Conservation (phyloP, 2,329 filamentous ascomycete species). For the Thyridium curvatum region DNA sequence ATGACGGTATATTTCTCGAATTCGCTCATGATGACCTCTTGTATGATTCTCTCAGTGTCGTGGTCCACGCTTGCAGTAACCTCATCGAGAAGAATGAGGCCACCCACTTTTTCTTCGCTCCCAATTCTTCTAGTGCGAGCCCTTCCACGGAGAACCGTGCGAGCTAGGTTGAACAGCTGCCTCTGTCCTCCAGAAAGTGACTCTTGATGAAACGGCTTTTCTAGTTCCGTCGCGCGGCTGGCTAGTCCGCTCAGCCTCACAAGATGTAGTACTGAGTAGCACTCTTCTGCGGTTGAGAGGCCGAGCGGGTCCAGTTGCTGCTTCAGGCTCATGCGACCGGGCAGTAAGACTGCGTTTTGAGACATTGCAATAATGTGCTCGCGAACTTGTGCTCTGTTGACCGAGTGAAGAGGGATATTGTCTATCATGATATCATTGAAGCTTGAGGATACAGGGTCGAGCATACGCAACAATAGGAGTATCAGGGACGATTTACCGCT, state of each 20-base stretch:
- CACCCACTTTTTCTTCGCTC: constrained; percentile 1
- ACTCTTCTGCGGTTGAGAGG: no score
- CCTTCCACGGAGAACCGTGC: constrained; percentile 2
- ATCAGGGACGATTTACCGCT: no score
- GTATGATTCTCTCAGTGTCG: constrained; percentile 24
- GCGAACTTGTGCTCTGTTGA: not conserved
- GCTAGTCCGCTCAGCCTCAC: no score
- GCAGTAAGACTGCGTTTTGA: constrained; percentile 2
- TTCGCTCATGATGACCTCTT: constrained; percentile 24
- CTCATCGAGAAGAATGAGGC: constrained; percentile 25
- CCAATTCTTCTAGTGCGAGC: not conserved
- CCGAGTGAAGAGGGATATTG: not conserved
- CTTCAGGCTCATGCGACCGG: not conserved
- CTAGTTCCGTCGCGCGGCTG: no score
- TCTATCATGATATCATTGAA: no score
- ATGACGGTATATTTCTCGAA: constrained; percentile 40
- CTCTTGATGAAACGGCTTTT: no score
- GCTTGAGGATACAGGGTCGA: no score
- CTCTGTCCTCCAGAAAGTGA: not conserved
- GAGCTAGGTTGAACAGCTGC: constrained; percentile 6
- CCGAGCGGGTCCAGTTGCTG: constrained; percentile 1
- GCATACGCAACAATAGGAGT: no score
- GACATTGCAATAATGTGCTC: constrained; percentile 1
- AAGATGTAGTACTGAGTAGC: no score
- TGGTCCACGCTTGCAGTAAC: constrained; percentile 27